Conservation (phyloP, 2,329 filamentous ascomycete genomes). For the Neonectria faginata region DNA sequence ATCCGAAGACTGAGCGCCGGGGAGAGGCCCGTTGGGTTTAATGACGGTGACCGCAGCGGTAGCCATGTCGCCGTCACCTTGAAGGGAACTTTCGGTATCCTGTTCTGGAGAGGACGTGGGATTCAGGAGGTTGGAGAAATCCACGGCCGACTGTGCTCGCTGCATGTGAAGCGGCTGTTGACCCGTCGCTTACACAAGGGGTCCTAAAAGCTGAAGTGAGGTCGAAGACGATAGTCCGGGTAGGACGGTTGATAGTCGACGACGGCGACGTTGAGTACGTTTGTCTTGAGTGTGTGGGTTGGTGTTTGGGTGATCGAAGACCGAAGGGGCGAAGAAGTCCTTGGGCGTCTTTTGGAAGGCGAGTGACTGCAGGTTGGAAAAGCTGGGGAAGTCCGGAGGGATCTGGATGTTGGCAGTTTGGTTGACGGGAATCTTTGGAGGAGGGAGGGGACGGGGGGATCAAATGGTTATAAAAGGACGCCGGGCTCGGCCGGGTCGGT, state of each 20-base stretch:
- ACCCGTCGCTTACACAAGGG: slow-evolving; percentile 28
- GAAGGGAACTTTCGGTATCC: slow-evolving; percentile 44
- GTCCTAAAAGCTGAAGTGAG: slow-evolving; percentile 32
- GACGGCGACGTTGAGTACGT: slow-evolving; percentile 10
- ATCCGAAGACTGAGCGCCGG: slow-evolving; percentile 71
- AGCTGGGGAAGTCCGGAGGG: slow-evolving; percentile 41
- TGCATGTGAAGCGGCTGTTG: slow-evolving; percentile 73
- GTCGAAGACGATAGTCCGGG: slow-evolving; percentile 29
- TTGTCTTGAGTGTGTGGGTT: slow-evolving; percentile 1
- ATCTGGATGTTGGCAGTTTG: slow-evolving; percentile 42
- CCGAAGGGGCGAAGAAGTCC: slow-evolving; percentile 14
- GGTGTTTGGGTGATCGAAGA: slow-evolving; percentile 8
- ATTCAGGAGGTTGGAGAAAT: slow-evolving; percentile 82
- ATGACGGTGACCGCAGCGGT: slow-evolving; percentile 65
- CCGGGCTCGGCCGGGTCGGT: slow-evolving; percentile 51
- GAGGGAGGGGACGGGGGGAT: slow-evolving; percentile 47
- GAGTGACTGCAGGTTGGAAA: slow-evolving; percentile 24
- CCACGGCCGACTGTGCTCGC: slow-evolving; percentile 77
- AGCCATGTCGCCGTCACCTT: slow-evolving; percentile 60
- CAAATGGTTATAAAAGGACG: slow-evolving; percentile 48
- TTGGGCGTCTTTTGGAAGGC: slow-evolving; percentile 10
- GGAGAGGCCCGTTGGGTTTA: slow-evolving; percentile 72
- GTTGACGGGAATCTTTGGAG: slow-evolving; percentile 41
- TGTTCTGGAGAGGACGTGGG: slow-evolving; percentile 54
- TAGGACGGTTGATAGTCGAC: slow-evolving; percentile 21